Evolutionary conservation across 2,329 filamentous ascomycete species (phyloP).

Genomic region (Penicillium sp.): DNA sequence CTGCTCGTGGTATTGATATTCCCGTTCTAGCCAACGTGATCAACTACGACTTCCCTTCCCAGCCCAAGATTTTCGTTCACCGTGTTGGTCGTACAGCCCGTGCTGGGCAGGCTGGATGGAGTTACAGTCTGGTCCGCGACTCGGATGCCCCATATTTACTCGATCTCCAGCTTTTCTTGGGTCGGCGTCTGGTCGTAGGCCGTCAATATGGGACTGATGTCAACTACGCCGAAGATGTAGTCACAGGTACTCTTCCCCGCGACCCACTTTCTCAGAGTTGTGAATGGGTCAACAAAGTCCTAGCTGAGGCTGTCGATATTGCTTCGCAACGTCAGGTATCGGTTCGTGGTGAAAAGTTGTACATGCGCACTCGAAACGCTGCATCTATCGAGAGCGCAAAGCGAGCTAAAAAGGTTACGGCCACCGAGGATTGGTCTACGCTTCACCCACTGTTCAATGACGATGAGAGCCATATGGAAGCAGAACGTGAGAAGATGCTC

Average conservation of each 20-base stretch:
- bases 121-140: constrained; percentile 87
- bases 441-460: constrained; percentile 81
- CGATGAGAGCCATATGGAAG: constrained; percentile 64
- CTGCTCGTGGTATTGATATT: constrained; percentile 96
- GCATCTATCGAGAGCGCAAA: constrained; percentile 90
- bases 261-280: constrained; percentile 73
- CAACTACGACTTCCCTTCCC: constrained; percentile 97
- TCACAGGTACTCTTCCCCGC: constrained; percentile 75
- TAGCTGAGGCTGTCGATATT: constrained; percentile 77
- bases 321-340: constrained; percentile 71
- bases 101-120: constrained; percentile 91
- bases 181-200: constrained; percentile 78
- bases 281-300: constrained; percentile 81
- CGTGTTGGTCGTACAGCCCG: constrained; percentile 93
- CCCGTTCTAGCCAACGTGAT: constrained; percentile 94
- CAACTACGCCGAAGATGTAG: constrained; percentile 80
- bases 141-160: constrained; percentile 89
- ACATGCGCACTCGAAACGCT: constrained; percentile 84
- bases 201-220: constrained; percentile 61
- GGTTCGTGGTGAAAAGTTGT: constrained; percentile 87
- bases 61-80: constrained; percentile 96
- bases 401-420: constrained; percentile 75
- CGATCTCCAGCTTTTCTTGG: constrained; percentile 91
- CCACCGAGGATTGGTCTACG: constrained; percentile 70
- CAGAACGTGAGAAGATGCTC: constrained; percentile 81